Conservation (phyloP, 1,284 basidiomycete genomes). For the Trichosporon sp. region DNA sequence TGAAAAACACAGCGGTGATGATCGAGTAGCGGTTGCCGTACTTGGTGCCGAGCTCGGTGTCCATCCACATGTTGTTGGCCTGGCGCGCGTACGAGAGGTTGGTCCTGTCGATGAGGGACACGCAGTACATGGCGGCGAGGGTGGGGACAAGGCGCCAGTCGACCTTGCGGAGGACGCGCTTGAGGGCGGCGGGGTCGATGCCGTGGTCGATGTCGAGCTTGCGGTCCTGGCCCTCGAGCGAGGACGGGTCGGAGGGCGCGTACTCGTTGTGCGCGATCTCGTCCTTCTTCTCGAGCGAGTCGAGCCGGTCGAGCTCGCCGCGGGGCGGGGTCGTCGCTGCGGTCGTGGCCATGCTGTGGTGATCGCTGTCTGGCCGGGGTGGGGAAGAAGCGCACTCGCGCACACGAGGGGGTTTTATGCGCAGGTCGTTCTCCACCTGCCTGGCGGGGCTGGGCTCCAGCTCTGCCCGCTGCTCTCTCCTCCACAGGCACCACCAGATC, state of each 20-base stretch:
- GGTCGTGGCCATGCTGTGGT: not conserved
- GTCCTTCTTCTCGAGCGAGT: not conserved
- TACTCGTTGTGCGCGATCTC: not conserved
- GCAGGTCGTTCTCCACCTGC: no score
- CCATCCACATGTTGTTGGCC: constrained; percentile 26
- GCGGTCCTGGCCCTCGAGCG: not conserved
- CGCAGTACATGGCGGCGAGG: constrained; percentile 18
- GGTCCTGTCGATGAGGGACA: constrained; percentile 22
- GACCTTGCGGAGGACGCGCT: constrained; percentile 11
- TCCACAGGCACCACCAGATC: no score
- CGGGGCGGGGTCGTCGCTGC: not conserved
- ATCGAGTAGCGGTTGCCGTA: constrained; percentile 45
- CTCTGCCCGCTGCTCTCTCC: no score
- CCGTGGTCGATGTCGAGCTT: constrained; percentile 17
- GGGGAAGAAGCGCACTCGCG: not conserved
- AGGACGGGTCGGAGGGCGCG: not conserved
- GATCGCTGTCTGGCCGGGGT: not conserved
- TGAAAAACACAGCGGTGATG: constrained; percentile 44
- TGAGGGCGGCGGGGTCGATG: constrained; percentile 9
- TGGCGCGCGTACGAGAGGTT: constrained; percentile 25
- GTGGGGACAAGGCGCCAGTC: constrained; percentile 16
- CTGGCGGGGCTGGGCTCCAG: no score
- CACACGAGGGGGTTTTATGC: not conserved
- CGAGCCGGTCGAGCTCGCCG: not conserved
- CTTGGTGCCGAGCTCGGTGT: constrained; percentile 24